Percentiles rank a stretch among this genome's conserved stretches.
phyloP scores from a whole-genome alignment of 1,284 basidiomycete genomes.

The Papiliotrema laurentii region DNA sequence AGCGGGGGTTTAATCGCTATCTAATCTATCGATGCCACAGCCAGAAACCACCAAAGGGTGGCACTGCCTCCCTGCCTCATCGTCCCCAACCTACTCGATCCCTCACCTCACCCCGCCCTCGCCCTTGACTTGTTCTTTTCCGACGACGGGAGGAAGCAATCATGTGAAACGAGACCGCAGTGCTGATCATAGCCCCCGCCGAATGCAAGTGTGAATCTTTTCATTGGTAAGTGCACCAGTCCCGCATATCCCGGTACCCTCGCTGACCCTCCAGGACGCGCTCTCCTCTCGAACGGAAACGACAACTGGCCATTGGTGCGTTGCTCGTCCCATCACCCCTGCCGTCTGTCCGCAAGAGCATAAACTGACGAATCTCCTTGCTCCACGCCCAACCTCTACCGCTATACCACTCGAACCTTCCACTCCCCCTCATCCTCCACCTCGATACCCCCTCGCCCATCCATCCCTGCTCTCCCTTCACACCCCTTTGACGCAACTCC shows the following conservation, averaged over 20 bases:
- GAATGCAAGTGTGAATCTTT: slow-evolving; percentile 45
- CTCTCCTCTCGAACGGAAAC: slow-evolving; percentile 42
- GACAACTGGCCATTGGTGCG: slow-evolving; percentile 47
- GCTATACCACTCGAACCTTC: too few species aligned
- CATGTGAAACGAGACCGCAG: slow-evolving; percentile 4
- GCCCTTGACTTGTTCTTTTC: neutral
- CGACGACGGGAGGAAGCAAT: too few species aligned
- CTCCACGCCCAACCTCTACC: slow-evolving; percentile 3
- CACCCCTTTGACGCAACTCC: neutral
- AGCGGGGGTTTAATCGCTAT: slow-evolving; percentile 1
- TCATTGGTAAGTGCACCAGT: slow-evolving; percentile 33
- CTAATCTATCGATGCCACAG: slow-evolving; percentile 3
- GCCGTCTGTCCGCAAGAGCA: neutral
- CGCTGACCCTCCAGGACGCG: slow-evolving; percentile 25
- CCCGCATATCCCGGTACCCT: neutral
- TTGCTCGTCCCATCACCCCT: neutral
- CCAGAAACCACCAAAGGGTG: slow-evolving; percentile 10
- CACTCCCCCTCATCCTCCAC: slow-evolving; percentile 1
- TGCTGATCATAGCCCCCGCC: slow-evolving; percentile 38
- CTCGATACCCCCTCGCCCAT: neutral
- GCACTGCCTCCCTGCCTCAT: slow-evolving; percentile 19
- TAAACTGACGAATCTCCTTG: neutral
- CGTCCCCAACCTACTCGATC: too few species aligned
- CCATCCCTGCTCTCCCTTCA: slow-evolving; percentile 1
- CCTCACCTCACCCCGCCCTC: neutral